Evolutionary conservation across 352 stramenopile genomes (phyloP).

Genomic region (Phytophthora pini): DNA sequence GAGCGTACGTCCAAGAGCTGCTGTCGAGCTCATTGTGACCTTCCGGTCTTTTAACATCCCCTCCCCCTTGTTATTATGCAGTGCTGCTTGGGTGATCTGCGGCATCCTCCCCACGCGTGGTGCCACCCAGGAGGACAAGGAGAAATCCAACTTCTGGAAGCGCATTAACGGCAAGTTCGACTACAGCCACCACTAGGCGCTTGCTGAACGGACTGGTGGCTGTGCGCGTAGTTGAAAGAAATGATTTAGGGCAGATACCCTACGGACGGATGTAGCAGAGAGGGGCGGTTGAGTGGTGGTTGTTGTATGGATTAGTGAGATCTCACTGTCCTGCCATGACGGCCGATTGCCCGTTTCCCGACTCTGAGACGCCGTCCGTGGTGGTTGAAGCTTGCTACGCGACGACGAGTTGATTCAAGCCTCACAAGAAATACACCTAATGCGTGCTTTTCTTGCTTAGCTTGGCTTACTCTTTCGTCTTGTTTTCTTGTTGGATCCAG

Average conservation of each 20-base stretch:
- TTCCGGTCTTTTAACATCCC: slow-evolving; percentile 2
- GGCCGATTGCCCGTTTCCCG: neutral
- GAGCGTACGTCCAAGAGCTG: slow-evolving; percentile 49
- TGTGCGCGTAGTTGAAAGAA: slow-evolving; percentile 10
- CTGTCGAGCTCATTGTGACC: neutral
- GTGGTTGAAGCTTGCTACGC: slow-evolving; percentile 6
- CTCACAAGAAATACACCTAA: slow-evolving; percentile 37
- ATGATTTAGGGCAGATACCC: neutral
- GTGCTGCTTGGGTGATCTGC: slow-evolving; percentile 82
- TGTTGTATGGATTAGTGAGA: slow-evolving; percentile 1
- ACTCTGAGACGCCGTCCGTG: neutral
- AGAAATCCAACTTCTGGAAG: slow-evolving; percentile 90
- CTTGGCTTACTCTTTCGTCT: neutral
- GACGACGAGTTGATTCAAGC: slow-evolving; percentile 19
- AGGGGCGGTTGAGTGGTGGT: neutral
- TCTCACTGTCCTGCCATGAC: slow-evolving; percentile 7
- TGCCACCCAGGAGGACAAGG: slow-evolving; percentile 83
- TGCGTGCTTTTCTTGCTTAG: slow-evolving; percentile 34
- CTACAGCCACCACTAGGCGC: slow-evolving; percentile 76
- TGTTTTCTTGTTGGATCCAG: slow-evolving; percentile 1
- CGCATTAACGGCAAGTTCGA: slow-evolving; percentile 85
- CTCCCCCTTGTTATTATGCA: slow-evolving; percentile 15
- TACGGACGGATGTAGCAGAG: neutral
- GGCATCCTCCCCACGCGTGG: slow-evolving; percentile 81
- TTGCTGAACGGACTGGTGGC: neutral